Conservation (phyloP, 257 asterid species). For the Solanum microdontum region DNA sequence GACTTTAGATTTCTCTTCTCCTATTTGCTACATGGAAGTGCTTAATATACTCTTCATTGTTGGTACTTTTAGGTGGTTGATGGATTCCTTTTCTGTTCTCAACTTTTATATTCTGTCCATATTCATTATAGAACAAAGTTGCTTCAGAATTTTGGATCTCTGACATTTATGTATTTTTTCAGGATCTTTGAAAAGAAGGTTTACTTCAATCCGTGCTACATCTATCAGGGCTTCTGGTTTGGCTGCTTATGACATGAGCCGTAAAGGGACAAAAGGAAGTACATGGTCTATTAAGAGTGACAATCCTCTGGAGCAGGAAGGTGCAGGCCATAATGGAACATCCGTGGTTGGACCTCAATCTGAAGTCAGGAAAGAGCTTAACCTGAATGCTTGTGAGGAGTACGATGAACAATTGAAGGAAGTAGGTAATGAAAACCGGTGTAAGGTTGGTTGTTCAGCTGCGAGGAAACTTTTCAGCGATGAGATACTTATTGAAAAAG, state of each 20-base stretch:
- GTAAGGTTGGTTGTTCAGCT: slow-evolving; percentile 35
- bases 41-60: not conserved
- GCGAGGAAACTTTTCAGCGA: slow-evolving; percentile 76
- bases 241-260: slow-evolving; percentile 36
- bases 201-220: slow-evolving; percentile 63
- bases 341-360: slow-evolving; percentile 10
- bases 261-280: slow-evolving; percentile 19
- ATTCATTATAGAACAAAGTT: not conserved
- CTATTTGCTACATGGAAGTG: not conserved
- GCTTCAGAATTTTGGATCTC: not conserved
- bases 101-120: not conserved
- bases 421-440: slow-evolving; percentile 11
- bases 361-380: slow-evolving; percentile 12
- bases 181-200: slow-evolving; percentile 40
- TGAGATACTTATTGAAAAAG: slow-evolving; percentile 22
- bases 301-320: slow-evolving; percentile 23
- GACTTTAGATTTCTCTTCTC: not conserved
- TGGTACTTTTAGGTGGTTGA: not conserved
- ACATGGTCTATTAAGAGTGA: slow-evolving; percentile 15
- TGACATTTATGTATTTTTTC: slow-evolving; percentile 12
- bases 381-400: slow-evolving; percentile 16
- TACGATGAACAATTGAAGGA: slow-evolving; percentile 18
- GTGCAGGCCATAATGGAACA: slow-evolving; percentile 13
- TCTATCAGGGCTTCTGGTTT: slow-evolving; percentile 74
- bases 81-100: not conserved